These are phyloP conservation scores for Colletotrichum orchidophilum DNA, from an alignment of 2,329 filamentous ascomycete genomes.

Conservation along the genomic window DNA sequence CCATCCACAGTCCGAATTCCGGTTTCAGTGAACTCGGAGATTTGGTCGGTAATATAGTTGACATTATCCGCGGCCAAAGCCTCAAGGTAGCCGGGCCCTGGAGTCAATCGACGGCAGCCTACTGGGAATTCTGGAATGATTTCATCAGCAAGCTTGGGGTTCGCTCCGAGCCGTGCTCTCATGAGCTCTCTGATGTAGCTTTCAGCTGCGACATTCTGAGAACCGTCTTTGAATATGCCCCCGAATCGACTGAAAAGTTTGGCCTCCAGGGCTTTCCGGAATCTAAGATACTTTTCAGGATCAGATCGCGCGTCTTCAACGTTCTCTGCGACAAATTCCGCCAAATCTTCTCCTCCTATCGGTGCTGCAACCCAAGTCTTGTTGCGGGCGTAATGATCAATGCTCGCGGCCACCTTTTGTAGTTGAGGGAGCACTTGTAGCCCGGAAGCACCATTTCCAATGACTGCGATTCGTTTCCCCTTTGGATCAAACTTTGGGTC, in stretches of 20 bases:
- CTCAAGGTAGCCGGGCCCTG: not conserved
- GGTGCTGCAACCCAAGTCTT: constrained; percentile 74
- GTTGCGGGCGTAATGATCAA: constrained; percentile 73
- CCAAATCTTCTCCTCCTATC: constrained; percentile 64
- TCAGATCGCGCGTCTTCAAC: constrained; percentile 63
- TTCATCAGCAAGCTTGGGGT: not conserved
- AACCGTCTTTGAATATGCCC: not conserved
- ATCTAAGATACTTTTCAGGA: constrained; percentile 67
- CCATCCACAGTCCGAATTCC: not conserved
- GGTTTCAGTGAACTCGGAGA: not conserved
- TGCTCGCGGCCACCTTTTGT: constrained; percentile 54
- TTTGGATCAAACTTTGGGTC: constrained; percentile 57
- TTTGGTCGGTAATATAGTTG: not conserved
- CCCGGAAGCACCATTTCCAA: constrained; percentile 69
- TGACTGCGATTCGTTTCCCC: constrained; percentile 64
- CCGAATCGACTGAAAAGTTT: constrained; percentile 40
- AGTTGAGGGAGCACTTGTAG: constrained; percentile 65
- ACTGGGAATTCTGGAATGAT: not conserved
- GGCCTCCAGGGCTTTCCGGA: constrained; percentile 66
- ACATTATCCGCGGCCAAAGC: not conserved
- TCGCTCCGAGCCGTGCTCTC: not conserved
- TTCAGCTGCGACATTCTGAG: not conserved
- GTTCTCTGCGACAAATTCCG: constrained; percentile 64
- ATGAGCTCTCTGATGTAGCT: not conserved
- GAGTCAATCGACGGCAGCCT: not conserved